Evolutionary conservation across 2,329 filamentous ascomycete genomes (phyloP).

Genomic region (Onygena corvina): DNA sequence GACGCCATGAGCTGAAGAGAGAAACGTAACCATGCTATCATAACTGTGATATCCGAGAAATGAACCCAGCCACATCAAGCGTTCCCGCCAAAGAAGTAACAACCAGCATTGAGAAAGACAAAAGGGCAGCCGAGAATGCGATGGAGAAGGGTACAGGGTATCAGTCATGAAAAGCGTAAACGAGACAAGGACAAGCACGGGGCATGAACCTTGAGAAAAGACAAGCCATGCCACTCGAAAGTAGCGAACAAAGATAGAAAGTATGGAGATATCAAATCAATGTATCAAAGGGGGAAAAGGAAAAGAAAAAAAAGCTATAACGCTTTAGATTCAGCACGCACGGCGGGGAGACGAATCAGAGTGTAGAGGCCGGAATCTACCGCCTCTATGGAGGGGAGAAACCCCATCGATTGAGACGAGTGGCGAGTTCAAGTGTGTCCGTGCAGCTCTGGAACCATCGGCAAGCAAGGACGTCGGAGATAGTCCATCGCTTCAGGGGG

Average conservation of each 20-base stretch:
- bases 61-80: background rate
- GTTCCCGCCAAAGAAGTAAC: background rate
- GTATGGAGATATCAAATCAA: background rate
- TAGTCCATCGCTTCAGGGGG: constrained; percentile 43
- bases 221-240: background rate
- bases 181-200: background rate
- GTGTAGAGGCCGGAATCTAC: background rate
- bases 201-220: background rate
- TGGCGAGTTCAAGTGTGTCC: constrained; percentile 23
- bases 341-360: background rate
- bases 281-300: background rate
- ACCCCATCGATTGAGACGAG: constrained; percentile 27
- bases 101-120: background rate
- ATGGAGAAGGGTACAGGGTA: constrained; percentile 3
- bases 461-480: constrained; percentile 44
- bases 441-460: constrained; percentile 41
- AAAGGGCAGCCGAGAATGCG: constrained; percentile 2
- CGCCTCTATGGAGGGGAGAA: constrained; percentile 23
- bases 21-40: background rate
- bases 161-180: constrained; percentile 4
- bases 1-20: background rate
- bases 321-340: background rate
- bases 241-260: background rate
- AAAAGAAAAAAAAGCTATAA: background rate
- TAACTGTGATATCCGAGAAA: constrained; percentile 2